These are phyloP conservation scores for Talaromyces marneffei DNA, from an alignment of 2,329 filamentous ascomycete species.

Conservation along the genomic window DNA sequence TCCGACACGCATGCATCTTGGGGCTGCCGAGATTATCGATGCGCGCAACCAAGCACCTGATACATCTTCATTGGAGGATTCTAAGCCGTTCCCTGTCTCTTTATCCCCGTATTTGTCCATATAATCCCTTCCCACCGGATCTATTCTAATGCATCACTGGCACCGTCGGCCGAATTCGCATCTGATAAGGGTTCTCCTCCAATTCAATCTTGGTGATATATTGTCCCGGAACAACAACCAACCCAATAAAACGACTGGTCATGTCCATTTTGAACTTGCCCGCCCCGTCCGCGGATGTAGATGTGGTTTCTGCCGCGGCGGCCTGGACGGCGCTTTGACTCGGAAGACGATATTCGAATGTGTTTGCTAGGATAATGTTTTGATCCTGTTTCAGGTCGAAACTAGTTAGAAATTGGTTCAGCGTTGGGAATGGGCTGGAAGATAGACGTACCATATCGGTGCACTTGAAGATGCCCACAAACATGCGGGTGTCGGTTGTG, in stretches of 20 bases:
- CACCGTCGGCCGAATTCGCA: constrained; percentile 5
- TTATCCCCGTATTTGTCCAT: not conserved
- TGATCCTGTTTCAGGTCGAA: constrained; percentile 55
- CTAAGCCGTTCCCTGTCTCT: not conserved
- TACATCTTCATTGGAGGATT: not conserved
- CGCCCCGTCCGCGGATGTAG: constrained; percentile 19
- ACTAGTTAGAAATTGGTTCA: too few relatives aligned
- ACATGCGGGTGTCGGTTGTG: constrained; percentile 78
- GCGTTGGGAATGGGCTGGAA: too few relatives aligned
- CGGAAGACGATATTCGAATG: constrained; percentile 84
- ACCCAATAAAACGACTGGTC: constrained; percentile 77
- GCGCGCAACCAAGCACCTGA: not conserved
- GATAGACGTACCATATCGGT: constrained; percentile 69
- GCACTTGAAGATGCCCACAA: constrained; percentile 87
- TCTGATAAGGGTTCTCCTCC: constrained; percentile 51
- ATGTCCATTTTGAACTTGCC: constrained; percentile 58
- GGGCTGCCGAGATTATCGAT: not conserved
- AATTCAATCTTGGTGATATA: constrained; percentile 84
- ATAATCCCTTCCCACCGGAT: not conserved
- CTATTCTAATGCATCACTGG: not conserved
- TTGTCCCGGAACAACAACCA: constrained; percentile 82
- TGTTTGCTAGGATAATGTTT: constrained; percentile 79
- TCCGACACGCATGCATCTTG: not conserved
- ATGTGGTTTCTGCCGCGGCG: constrained; percentile 21
- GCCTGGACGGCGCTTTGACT: constrained; percentile 45